Base-by-base conservation (phyloP, 768 basidiomycete genomes). In the Suillus alpinus region DNA sequence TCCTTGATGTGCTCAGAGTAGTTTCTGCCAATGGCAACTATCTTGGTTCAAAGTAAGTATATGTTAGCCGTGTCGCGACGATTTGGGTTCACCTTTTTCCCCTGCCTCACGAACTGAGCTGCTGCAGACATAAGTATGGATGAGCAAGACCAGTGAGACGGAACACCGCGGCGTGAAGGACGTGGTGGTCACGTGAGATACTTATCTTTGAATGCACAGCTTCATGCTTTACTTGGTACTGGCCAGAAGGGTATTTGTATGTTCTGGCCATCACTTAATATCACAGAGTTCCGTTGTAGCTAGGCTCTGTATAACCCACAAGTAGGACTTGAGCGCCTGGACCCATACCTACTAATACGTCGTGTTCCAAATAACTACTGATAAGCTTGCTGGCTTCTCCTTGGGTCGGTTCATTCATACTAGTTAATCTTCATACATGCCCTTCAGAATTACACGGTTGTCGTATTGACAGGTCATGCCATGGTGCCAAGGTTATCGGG, bases 21-120 rank as follows among this genome's bases (percentile, higher is more conserved):
- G 79, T 97, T 98, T 61, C 96, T 86, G 37, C 96, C 96, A 61
- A 98, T 98, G 39, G 94, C 95, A 39, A 98, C 89, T 67, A 98
- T 95, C 91, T 94, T 58, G 37, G 32, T 43, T 36, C 12, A 40
- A 1, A 16, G 39, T 43, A 14, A 26, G 32, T 31, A 50, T 56
- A 12, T n/a, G 29, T 39, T 57, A 23, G 41, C 6, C 16, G 40
- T 46, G 47, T 20, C 31, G 34, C 49, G 8, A 58, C 9, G 26
- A 39, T 16, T 10, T 34, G 16, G 29, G 1, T 59, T 20, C 59
- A 77, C 82, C 77, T 83, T 83, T 65, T 77, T 83, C 36, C 82
- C 83, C 10, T 76, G 74, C 59, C 71, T 73, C 56, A 76, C 72
- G 63, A 83, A 83, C 18, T 79, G 71, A 23, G 76, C 65, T 13